A percentile compares a stretch with the other conserved stretches of the same genome.
Conservation (phyloP, 257 asterid species). For the Lycium barbarum region DNA sequence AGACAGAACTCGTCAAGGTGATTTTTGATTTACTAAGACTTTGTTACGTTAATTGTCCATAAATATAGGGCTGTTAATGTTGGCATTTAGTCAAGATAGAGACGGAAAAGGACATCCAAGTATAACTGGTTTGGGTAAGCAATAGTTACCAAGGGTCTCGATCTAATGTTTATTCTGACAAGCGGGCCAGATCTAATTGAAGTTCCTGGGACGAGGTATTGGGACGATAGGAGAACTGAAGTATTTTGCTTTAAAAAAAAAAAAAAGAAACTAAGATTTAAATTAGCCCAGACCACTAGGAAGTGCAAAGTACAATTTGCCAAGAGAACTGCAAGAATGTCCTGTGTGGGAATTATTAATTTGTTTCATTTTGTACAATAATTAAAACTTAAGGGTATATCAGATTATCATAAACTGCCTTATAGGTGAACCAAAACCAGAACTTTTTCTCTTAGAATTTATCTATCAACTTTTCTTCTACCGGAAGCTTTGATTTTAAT, state of each 20-base stretch:
- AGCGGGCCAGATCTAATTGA: background rate
- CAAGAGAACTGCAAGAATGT: background rate
- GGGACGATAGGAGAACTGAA: background rate
- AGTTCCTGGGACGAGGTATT: background rate
- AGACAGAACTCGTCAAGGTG: constrained; percentile 83
- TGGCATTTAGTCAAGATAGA: background rate
- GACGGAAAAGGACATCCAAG: constrained; percentile 18
- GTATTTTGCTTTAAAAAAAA: no score
- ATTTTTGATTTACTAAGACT: constrained; percentile 28
- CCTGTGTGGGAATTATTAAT: background rate
- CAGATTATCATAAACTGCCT: background rate
- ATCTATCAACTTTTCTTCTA: background rate
- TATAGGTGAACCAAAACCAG: background rate
- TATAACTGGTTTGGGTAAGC: background rate
- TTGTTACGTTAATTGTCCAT: constrained; percentile 4
- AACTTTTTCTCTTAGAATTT: background rate
- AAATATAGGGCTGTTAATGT: background rate
- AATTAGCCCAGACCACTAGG: background rate
- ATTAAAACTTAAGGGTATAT: background rate
- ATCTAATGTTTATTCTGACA: background rate
- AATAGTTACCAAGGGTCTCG: background rate
- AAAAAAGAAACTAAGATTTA: background rate
- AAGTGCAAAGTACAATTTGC: background rate
- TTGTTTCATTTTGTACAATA: background rate
- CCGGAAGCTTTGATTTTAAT: background rate